Evolutionary conservation across 306 rosid species (phyloP), one percentile per base, ranked within the genome.

Genomic region (Purshia tridentata): DNA sequence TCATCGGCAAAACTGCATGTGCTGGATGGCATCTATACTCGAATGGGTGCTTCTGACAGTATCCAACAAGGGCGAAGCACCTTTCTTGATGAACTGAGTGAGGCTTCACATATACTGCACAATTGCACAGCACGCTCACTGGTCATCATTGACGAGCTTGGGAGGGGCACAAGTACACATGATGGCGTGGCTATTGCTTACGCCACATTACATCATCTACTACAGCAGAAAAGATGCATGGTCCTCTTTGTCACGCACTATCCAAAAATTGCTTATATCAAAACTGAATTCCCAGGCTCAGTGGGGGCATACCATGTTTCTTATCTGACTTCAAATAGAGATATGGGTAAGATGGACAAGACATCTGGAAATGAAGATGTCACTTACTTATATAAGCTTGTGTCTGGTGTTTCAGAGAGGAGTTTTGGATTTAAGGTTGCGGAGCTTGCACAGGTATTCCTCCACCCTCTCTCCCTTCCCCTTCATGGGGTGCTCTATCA

Each of bases 21-120:
- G 47, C 82, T 93, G 35, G 96, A 93, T 22, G 81, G 91, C n/a
- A 86, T 93, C 73, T 93, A 85, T 83, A 89, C 98, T 65, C 85
- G 97, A 74, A 93, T 93, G 96, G 98, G 98, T 67, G 96, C 96
- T 82, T 93, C 97, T 29, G 98, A 93, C 74, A 91, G 96, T 77
- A 91, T 93, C 66, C 98, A 91, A 81, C 89, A 49, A 78, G 97
- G 98, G 58, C 84, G 97, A 85, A 93, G 97, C 87, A 93, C 98
- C 81, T 91, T 93, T 77, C 86, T 93, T 20, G 98, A 93, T 80
- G 98, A 94, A 81, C 74, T 91, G 69, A 85, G 92, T 2, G 98
- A 93, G 78, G 82, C 96, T 56, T 91, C 98, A 22, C 81, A 85
- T 73, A 91, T 89, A 66, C 92, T 94, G 20, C 92, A 79, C 18